Evolutionary conservation across 164 flowering plant species (phyloP).

Genomic region (Akebia trifoliata): DNA sequence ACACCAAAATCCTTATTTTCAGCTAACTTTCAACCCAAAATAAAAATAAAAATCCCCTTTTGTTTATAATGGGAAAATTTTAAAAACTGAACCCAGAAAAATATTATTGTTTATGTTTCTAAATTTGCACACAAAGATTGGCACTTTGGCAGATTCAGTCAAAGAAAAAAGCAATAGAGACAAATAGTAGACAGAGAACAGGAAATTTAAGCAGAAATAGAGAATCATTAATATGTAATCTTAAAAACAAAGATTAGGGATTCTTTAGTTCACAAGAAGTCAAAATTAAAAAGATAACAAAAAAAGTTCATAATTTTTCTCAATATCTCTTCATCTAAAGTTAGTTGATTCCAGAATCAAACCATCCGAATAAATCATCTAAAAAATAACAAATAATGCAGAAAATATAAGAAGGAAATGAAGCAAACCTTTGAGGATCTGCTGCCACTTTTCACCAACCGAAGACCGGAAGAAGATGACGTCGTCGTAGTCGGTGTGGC

Average conservation of each 20-base stretch:
- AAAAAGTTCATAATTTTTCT: background rate
- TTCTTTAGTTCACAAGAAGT: background rate
- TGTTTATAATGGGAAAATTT: background rate
- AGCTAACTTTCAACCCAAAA: constrained; percentile 14
- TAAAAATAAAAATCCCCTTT: constrained; percentile 6
- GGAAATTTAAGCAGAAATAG: background rate
- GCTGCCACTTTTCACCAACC: constrained; percentile 29
- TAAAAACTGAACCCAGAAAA: background rate
- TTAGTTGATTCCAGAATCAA: too few relatives aligned
- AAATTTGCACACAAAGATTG: too few relatives aligned
- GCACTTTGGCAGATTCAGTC: background rate
- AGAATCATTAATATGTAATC: background rate
- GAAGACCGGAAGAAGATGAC: constrained; percentile 59
- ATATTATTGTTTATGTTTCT: too few relatives aligned
- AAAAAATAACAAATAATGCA: background rate
- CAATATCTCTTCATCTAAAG: too few relatives aligned
- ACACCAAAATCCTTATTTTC: background rate
- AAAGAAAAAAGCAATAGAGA: background rate
- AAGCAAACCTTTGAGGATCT: constrained; percentile 55
- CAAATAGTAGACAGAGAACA: background rate
- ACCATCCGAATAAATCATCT: too few relatives aligned
- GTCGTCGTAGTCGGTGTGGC: constrained; percentile 45
- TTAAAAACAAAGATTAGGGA: background rate
- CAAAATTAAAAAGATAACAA: background rate
- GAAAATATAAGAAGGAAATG: background rate